These are phyloP conservation scores for Tylopilus rubrobrunneus DNA, from an alignment of 768 basidiomycete species.

Conservation along the genomic window DNA sequence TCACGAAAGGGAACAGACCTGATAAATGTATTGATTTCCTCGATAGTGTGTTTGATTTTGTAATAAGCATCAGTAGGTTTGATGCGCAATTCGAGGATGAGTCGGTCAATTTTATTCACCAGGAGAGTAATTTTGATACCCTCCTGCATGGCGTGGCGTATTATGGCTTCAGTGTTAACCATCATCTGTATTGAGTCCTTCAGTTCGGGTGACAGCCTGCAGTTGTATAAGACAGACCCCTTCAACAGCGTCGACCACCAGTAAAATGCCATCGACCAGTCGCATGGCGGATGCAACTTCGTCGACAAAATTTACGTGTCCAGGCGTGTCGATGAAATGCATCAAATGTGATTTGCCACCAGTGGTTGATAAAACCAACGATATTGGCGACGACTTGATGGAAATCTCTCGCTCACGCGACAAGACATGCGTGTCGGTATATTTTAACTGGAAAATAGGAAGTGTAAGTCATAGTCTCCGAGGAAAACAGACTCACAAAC, in stretches of 20 bases:
- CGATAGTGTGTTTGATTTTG: constrained; percentile 98
- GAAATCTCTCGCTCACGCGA: constrained; percentile 89
- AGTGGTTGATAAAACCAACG: constrained; percentile 79
- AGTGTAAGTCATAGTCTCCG: constrained; percentile 19
- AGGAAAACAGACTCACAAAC: constrained; percentile 43
- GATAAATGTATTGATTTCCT: constrained; percentile 96
- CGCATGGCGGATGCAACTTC: constrained; percentile 89
- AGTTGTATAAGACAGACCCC: constrained; percentile 56
- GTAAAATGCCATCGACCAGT: constrained; percentile 82
- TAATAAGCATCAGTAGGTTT: constrained; percentile 97
- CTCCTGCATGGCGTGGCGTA: constrained; percentile 89
- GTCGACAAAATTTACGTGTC: constrained; percentile 98
- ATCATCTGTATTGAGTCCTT: constrained; percentile 56
- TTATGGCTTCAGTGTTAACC: constrained; percentile 85
- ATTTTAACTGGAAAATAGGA: constrained; percentile 61
- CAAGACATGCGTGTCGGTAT: constrained; percentile 93
- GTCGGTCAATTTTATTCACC: constrained; percentile 96
- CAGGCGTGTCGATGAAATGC: constrained; percentile 95
- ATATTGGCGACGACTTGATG: constrained; percentile 96
- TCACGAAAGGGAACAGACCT: constrained; percentile 46
- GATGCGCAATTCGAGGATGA: constrained; percentile 93
- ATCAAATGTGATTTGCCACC: constrained; percentile 90
- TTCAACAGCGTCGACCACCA: constrained; percentile 98
- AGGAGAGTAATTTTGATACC: constrained; percentile 86
- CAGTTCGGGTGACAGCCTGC: constrained; percentile 1